phyloP scores from a whole-genome alignment of 306 rosid species.

The Gynostemma pentaphyllum region DNA sequence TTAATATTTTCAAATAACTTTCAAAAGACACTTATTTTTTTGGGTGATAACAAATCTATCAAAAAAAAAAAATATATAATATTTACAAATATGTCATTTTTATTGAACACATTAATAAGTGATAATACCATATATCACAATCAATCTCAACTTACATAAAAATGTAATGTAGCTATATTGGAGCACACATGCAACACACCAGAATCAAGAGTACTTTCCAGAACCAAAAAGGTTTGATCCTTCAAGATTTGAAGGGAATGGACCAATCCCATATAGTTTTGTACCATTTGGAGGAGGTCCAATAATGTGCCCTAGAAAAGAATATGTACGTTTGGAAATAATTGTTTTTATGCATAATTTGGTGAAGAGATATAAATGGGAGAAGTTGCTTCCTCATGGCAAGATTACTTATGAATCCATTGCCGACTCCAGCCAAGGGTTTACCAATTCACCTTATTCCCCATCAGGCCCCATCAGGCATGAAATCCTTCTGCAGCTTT shows the following conservation, averaged over 20 bases:
- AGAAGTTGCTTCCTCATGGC: conserved; percentile 45
- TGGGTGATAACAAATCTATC: too few species aligned
- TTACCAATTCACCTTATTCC: conserved; percentile 71
- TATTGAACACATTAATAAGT: too few species aligned
- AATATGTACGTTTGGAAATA: conserved; percentile 74
- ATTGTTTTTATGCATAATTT: conserved; percentile 77
- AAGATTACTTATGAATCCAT: conserved; percentile 48
- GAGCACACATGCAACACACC: conserved; percentile 75
- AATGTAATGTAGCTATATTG: conserved; percentile 89
- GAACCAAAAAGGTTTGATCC: conserved; percentile 73
- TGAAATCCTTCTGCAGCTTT: too few species aligned
- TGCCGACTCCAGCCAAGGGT: conserved; percentile 59
- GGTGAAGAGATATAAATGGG: conserved; percentile 61
- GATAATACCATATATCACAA: too few species aligned
- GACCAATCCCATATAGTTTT: conserved; percentile 69
- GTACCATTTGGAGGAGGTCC: conserved; percentile 98
- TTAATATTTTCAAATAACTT: too few species aligned
- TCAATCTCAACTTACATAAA: too few species aligned
- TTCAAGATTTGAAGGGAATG: conserved; percentile 62
- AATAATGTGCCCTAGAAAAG: conserved; percentile 92
- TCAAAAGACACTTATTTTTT: too few species aligned
- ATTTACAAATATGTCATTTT: too few species aligned
- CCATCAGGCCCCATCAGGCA: too few species aligned
- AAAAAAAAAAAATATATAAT: too few species aligned
- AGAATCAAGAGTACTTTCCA: conserved; percentile 35